These are phyloP conservation scores for Mycosphaerella sp. DNA, from an alignment of 2,329 filamentous ascomycete genomes.

Conservation along the genomic window DNA sequence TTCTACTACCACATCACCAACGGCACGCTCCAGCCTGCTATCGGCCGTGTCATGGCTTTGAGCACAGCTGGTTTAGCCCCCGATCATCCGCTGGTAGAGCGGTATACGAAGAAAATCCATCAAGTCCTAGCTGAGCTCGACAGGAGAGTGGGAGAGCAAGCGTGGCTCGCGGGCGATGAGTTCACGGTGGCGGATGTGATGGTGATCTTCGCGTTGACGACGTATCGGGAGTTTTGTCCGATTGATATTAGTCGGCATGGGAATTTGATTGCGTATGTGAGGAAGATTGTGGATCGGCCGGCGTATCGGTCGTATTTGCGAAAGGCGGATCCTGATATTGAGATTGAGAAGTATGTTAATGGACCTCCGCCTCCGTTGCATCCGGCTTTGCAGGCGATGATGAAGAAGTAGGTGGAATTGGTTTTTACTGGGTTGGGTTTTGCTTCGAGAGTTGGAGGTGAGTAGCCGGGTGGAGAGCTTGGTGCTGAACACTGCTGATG, in stretches of 20 bases:
- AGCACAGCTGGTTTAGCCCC: constrained; percentile 23
- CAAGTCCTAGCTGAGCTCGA: constrained; percentile 45
- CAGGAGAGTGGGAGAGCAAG: constrained; percentile 41
- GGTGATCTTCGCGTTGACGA: constrained; percentile 56
- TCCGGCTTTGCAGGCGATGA: constrained; percentile 6
- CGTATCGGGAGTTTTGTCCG: constrained; percentile 43
- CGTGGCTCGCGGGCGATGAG: constrained; percentile 55
- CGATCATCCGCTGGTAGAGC: constrained; percentile 31
- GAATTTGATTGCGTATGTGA: constrained; percentile 30
- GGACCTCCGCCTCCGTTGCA: background rate
- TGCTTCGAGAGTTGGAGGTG: no score
- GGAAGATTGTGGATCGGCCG: constrained; percentile 26
- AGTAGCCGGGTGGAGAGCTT: no score
- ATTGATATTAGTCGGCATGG: constrained; percentile 22
- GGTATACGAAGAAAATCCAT: constrained; percentile 34
- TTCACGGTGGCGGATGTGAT: constrained; percentile 64
- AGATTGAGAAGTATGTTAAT: constrained; percentile 22
- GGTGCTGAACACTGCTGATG: background rate
- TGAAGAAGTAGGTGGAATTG: background rate
- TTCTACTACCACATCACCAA: constrained; percentile 51
- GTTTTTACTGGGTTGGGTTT: no score
- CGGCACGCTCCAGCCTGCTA: constrained; percentile 36
- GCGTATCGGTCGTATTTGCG: constrained; percentile 30
- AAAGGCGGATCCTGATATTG: constrained; percentile 32
- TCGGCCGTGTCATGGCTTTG: constrained; percentile 33